Evolutionary conservation across 2,329 filamentous ascomycete genomes (phyloP), one percentile per base, ranked within the genome.

Genomic region (Phyllosticta citribraziliensis): DNA sequence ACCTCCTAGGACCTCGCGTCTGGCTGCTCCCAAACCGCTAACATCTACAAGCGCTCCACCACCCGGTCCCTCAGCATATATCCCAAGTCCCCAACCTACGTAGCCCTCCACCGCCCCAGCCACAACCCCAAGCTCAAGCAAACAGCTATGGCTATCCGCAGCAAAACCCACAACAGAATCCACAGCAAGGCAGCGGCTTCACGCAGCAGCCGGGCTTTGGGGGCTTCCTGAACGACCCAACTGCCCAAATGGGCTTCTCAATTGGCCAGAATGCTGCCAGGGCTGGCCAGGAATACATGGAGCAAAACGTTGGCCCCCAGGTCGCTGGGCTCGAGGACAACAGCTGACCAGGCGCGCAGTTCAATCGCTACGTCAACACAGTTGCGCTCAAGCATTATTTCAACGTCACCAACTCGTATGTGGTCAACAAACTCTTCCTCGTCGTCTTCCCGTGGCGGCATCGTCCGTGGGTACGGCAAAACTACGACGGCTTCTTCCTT

Each of bases 401-500:
- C 80, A 97, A 97, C 77, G 94, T 99, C 65, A 95, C 92, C 67
- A 99, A 99, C 80, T 89, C 85, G 63, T 99, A 99, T 76, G 94
- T 99, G 72, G 81, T 95, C 72, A 91, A 88, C 77, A 99, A 99
- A 77, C 82, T 99, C 63, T 85, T 88, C 72, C 84, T 99, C 63
- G 93, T 99, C 63, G 86, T 99, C 64, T 96, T 97, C 75, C 94
- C 94, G 59, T 99, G 94, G 93, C 84, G 93, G 68, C 95, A 99
- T 76, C 92, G 92, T 78, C 93, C 93, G 5, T 99, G 94, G 94
- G 95, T 91, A 63, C 88, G 95, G 66, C 91, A 95, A 74, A 90
- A 95, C 81, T 87, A 61, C 67, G 86, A 88, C 65, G 84, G 84
- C 54, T 87, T 86, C 80, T 99, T 94, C 75, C 82, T 97, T 8